phyloP scores from a whole-genome alignment of 768 basidiomycete species.

The Hortiboletus campestris region DNA sequence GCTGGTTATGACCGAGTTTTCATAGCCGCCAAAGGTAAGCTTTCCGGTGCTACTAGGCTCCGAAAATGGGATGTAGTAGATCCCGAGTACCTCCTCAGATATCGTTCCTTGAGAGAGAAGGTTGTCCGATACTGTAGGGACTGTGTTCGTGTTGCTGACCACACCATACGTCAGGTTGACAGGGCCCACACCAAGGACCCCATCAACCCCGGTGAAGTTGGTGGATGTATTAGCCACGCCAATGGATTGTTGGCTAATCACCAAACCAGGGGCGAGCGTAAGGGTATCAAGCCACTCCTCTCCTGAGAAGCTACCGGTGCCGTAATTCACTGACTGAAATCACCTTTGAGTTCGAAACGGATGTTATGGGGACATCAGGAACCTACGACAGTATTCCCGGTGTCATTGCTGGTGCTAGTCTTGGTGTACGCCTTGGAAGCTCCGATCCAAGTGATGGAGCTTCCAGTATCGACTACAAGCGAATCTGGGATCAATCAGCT shows the following conservation, averaged over 20 bases:
- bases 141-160: slow-evolving; percentile 1
- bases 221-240: slow-evolving; percentile 27
- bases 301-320: slow-evolving; percentile 7
- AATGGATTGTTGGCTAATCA: slow-evolving; percentile 31
- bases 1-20: slow-evolving; percentile 6
- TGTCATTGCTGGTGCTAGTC: slow-evolving; percentile 11
- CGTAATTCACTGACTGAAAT: slow-evolving; percentile 2
- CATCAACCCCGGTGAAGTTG: slow-evolving; percentile 35
- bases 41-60: slow-evolving; percentile 15
- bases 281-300: slow-evolving; percentile 14
- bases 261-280: background rate
- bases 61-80: slow-evolving; percentile 29
- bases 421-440: slow-evolving; percentile 8
- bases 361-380: background rate
- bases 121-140: slow-evolving; percentile 38
- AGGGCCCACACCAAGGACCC: slow-evolving; percentile 40
- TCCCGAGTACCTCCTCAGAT: slow-evolving; percentile 24
- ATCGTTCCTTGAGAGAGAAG: slow-evolving; percentile 29
- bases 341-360: background rate
- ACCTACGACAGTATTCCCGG: slow-evolving; percentile 23
- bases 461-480: slow-evolving; percentile 32
- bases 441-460: slow-evolving; percentile 22
- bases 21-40: slow-evolving; percentile 29
- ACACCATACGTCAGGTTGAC: slow-evolving; percentile 30
- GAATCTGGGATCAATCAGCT: slow-evolving; percentile 17